phyloP scores from a whole-genome alignment of 106 monocot genomes.

The Platanthera guangdongensis region DNA sequence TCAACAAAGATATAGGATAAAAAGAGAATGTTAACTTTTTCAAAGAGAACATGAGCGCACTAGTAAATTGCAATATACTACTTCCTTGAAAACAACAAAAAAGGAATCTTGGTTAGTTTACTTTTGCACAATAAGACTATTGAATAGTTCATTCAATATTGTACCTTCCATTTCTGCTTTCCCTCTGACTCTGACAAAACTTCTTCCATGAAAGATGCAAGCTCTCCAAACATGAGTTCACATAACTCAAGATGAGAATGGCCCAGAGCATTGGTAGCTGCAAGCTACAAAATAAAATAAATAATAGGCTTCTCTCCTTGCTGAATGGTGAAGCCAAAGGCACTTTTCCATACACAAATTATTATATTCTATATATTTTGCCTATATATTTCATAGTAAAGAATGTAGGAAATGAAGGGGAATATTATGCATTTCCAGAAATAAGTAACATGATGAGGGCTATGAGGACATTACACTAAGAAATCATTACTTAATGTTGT shows the following conservation, averaged over 20 bases:
- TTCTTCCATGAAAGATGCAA: conserved; percentile 82
- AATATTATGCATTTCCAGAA: neutral
- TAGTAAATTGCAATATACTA: neutral
- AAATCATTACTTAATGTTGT: neutral
- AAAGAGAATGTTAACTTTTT: neutral
- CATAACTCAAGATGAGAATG: conserved; percentile 82
- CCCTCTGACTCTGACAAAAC: conserved; percentile 76
- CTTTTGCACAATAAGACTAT: neutral
- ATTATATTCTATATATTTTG: neutral
- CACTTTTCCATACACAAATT: neutral
- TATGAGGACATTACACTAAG: neutral
- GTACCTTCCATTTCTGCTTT: conserved; percentile 97
- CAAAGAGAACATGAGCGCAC: neutral
- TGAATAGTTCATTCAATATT: neutral
- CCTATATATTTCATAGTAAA: neutral
- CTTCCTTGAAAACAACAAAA: neutral
- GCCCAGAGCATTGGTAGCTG: conserved; percentile 82
- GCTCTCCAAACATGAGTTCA: conserved; percentile 94
- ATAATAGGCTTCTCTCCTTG: neutral
- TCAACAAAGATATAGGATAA: neutral
- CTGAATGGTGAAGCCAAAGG: neutral
- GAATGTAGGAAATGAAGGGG: conserved; percentile 1
- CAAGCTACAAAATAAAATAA: conserved; percentile 42
- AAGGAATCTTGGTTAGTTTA: neutral
- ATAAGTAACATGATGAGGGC: neutral